These are phyloP conservation scores for Dryadomyces quercivorus DNA, from an alignment of 2,329 filamentous ascomycete genomes.

Conservation along the genomic window DNA sequence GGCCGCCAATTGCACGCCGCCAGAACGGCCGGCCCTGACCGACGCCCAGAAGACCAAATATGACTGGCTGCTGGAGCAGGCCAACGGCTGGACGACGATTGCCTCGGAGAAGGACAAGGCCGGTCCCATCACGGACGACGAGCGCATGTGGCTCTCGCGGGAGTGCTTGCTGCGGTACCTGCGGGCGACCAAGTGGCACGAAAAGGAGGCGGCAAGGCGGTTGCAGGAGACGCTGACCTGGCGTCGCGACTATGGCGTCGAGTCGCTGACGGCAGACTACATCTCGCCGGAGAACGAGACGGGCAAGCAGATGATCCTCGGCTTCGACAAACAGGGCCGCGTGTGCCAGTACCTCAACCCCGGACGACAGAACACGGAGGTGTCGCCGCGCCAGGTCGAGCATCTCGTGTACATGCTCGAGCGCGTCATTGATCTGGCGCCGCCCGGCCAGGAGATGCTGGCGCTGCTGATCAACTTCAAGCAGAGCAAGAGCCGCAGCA, in stretches of 20 bases:
- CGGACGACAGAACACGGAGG: slow-evolving; percentile 82
- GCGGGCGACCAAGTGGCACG: slow-evolving; percentile 83
- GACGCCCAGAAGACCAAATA: slow-evolving; percentile 75
- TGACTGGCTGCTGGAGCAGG: slow-evolving; percentile 57
- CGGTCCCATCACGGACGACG: slow-evolving; percentile 60
- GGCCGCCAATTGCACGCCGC: slow-evolving; percentile 43
- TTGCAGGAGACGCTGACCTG: slow-evolving; percentile 71
- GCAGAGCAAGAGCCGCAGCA: slow-evolving; percentile 59
- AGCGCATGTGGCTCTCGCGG: slow-evolving; percentile 80
- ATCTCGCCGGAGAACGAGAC: slow-evolving; percentile 93
- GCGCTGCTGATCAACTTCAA: slow-evolving; percentile 89
- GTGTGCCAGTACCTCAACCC: slow-evolving; percentile 88
- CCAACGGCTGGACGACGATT: slow-evolving; percentile 59
- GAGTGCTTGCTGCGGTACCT: slow-evolving; percentile 91
- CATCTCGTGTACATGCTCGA: slow-evolving; percentile 96
- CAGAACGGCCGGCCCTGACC: slow-evolving; percentile 48
- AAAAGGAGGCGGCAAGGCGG: slow-evolving; percentile 64
- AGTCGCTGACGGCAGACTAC: slow-evolving; percentile 69
- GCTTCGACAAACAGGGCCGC: slow-evolving; percentile 75
- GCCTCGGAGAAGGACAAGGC: slow-evolving; percentile 43
- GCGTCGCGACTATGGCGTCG: slow-evolving; percentile 81
- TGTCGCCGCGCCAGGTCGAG: slow-evolving; percentile 75
- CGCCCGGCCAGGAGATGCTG: slow-evolving; percentile 73
- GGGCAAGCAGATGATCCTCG: slow-evolving; percentile 83
- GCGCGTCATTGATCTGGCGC: slow-evolving; percentile 76